Percentiles rank a stretch among this genome's conserved stretches.
phyloP scores from a whole-genome alignment of 345 rosid species.

The Arabis hirsuta region DNA sequence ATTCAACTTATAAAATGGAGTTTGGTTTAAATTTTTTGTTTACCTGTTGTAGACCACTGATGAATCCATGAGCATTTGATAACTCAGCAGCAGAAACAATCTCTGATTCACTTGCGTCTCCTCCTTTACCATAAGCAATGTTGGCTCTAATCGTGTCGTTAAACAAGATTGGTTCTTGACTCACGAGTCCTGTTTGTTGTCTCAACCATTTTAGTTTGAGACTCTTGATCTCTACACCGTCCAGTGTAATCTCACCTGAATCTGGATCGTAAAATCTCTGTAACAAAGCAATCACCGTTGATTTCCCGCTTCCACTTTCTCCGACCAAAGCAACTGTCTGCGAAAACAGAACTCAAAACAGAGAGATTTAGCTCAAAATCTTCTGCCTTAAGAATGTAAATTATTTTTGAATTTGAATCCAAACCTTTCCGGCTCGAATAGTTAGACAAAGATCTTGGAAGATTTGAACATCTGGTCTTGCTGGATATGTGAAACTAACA shows the following conservation, averaged over 20 bases:
- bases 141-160: constrained; percentile 78
- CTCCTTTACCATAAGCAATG: constrained; percentile 81
- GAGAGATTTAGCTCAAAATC: not conserved
- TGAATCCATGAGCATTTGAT: constrained; percentile 87
- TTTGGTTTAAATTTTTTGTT: not conserved
- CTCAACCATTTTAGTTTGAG: constrained; percentile 73
- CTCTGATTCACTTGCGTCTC: constrained; percentile 70
- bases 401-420: not conserved
- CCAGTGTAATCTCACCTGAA: constrained; percentile 70
- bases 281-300: constrained; percentile 73
- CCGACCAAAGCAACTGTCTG: constrained; percentile 91
- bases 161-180: constrained; percentile 82
- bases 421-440: constrained; percentile 81
- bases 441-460: constrained; percentile 63
- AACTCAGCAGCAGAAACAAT: constrained; percentile 71
- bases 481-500: constrained; percentile 76
- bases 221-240: constrained; percentile 65
- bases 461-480: constrained; percentile 76
- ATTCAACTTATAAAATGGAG: no score
- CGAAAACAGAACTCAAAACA: constrained; percentile 32
- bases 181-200: constrained; percentile 80
- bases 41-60: constrained; percentile 78
- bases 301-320: constrained; percentile 91
- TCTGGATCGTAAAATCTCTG: constrained; percentile 86
- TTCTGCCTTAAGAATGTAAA: not conserved